Conservation (phyloP, 495 filamentous ascomycete genomes). For the Aspergillus steynii region DNA sequence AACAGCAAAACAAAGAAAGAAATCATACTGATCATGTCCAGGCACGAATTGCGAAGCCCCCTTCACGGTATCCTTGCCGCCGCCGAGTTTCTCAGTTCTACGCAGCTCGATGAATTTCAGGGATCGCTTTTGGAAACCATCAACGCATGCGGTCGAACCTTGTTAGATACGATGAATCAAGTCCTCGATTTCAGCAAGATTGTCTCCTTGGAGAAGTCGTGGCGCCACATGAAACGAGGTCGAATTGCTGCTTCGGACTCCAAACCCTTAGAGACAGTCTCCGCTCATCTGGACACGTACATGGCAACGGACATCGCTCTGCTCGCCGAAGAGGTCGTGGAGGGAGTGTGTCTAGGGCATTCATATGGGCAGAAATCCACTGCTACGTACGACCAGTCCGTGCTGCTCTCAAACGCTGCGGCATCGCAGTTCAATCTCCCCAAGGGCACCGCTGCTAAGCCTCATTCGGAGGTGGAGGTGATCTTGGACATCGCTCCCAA, state of each 20-base stretch:
- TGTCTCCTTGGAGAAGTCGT: conserved; percentile 53
- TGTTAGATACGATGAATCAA: conserved; percentile 80
- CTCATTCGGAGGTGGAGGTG: conserved; percentile 49
- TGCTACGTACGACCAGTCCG: conserved; percentile 29
- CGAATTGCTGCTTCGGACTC: conserved; percentile 32
- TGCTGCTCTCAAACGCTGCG: conserved; percentile 16
- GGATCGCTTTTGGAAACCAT: conserved; percentile 70
- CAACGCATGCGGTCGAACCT: conserved; percentile 70
- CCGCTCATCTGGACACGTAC: conserved; percentile 46
- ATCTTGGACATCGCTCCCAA: conserved; percentile 63
- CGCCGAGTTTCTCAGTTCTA: conserved; percentile 63
- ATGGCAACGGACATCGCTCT: conserved; percentile 45
- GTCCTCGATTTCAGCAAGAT: conserved; percentile 74
- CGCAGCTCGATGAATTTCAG: conserved; percentile 53
- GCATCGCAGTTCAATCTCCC: conserved; percentile 8
- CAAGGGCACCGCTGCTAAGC: conserved; percentile 4
- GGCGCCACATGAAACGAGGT: conserved; percentile 39
- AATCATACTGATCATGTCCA: conserved; percentile 16
- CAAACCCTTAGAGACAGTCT: conserved; percentile 33
- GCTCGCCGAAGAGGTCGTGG: conserved; percentile 51
- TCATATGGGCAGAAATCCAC: conserved; percentile 38
- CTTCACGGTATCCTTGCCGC: conserved; percentile 74
- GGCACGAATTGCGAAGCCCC: conserved; percentile 76
- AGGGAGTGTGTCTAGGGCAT: conserved; percentile 55
- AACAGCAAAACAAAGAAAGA: conserved; percentile 22